Conservation (phyloP, 108 stramenopile species). For the Cyclotella baltica region DNA sequence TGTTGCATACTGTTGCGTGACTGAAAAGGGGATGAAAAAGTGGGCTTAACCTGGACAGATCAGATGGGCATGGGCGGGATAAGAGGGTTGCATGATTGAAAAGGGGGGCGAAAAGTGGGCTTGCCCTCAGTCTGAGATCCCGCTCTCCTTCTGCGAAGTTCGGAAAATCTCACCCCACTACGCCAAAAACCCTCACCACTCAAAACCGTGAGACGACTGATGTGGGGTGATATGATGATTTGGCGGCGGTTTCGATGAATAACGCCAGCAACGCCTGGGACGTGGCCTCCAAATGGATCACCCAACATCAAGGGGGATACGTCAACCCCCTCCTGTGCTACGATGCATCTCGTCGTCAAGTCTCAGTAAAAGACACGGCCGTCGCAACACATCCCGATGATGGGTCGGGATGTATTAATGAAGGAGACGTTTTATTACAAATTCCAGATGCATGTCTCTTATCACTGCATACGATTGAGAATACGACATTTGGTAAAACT, state of each 20-base stretch:
- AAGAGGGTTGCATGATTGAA: too few species aligned
- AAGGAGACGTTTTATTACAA: conserved; percentile 18
- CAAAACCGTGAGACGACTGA: too few species aligned
- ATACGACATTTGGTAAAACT: conserved; percentile 32
- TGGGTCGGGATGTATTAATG: neutral
- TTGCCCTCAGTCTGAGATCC: too few species aligned
- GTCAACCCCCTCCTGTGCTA: conserved; percentile 30
- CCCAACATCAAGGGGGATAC: conserved; percentile 32
- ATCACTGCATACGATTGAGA: conserved; percentile 40
- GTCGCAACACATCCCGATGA: neutral
- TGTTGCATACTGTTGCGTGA: too few species aligned
- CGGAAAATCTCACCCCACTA: too few species aligned
- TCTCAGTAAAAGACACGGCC: neutral
- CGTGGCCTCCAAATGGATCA: conserved; percentile 29
- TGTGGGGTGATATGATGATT: too few species aligned
- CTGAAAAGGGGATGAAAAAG: too few species aligned
- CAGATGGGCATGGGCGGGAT: too few species aligned
- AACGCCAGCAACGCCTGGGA: conserved; percentile 24
- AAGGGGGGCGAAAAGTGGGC: too few species aligned
- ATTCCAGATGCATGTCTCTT: conserved; percentile 41
- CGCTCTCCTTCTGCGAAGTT: too few species aligned
- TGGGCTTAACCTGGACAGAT: too few species aligned
- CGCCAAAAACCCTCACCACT: too few species aligned
- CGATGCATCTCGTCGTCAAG: conserved; percentile 24
- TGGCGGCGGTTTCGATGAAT: neutral